Evolutionary conservation across 345 rosid genomes (phyloP).

Genomic region (Euphorbia lathyris): DNA sequence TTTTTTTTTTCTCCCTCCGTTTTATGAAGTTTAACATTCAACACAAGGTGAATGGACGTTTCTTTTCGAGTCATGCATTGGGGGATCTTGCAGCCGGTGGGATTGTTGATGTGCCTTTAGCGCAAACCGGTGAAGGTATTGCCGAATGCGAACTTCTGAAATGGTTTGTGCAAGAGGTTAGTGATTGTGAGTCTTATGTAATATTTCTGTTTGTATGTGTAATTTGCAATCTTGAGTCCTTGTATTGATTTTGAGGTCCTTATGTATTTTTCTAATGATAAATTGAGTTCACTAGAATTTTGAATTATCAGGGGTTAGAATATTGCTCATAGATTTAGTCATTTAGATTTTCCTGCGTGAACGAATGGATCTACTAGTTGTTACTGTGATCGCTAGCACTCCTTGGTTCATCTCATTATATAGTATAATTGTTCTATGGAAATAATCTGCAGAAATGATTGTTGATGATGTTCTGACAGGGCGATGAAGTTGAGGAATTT

Average conservation of each 20-base stretch:
- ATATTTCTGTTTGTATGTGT: neutral
- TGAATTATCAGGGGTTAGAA: too few relatives aligned
- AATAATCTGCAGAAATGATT: neutral
- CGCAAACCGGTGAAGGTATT: constrained; percentile 98
- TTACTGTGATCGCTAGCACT: neutral
- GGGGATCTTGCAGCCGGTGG: constrained; percentile 39
- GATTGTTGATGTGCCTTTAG: constrained; percentile 75
- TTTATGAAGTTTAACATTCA: constrained; percentile 28
- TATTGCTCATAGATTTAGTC: neutral
- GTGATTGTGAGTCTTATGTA: constrained; percentile 6
- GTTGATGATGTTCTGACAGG: constrained; percentile 42
- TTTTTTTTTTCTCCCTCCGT: neutral
- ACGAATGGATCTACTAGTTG: neutral
- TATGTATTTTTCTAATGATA: neutral
- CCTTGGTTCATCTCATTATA: neutral
- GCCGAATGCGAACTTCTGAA: constrained; percentile 93
- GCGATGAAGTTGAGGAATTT: constrained; percentile 81
- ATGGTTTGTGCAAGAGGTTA: constrained; percentile 91
- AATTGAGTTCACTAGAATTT: neutral
- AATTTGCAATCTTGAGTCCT: neutral
- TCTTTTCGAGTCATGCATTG: constrained; percentile 51
- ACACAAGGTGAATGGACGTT: constrained; percentile 30
- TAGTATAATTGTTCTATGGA: neutral
- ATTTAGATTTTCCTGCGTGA: constrained; percentile 4
- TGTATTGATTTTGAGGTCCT: neutral